Evolutionary conservation across 2,329 filamentous ascomycete species (phyloP).

Genomic region (Cytospora paraplurivora): DNA sequence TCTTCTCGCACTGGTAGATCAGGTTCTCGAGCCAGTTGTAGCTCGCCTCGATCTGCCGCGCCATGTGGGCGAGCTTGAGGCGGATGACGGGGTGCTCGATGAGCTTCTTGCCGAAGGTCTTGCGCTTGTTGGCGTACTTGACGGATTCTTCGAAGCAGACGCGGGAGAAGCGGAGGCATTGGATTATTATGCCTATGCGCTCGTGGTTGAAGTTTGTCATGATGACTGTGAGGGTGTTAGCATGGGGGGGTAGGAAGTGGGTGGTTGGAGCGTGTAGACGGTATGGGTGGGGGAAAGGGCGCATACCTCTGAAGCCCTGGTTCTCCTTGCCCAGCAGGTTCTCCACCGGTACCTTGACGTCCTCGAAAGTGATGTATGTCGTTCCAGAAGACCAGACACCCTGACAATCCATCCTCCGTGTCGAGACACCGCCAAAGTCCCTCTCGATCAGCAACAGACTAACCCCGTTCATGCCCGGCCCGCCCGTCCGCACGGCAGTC

Average conservation of each 20-base stretch:
- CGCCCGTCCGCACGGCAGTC: slow-evolving; percentile 88
- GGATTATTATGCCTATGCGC: slow-evolving; percentile 97
- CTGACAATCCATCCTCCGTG: slow-evolving; percentile 96
- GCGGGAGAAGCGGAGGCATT: slow-evolving; percentile 90
- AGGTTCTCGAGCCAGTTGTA: slow-evolving; percentile 97
- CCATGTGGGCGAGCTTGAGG: slow-evolving; percentile 97
- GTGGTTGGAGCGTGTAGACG: not conserved
- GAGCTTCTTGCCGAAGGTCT: slow-evolving; percentile 94
- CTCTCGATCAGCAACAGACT: slow-evolving; percentile 92
- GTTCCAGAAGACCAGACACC: slow-evolving; percentile 95
- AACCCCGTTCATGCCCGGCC: slow-evolving; percentile 88
- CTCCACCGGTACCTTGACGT: slow-evolving; percentile 99
- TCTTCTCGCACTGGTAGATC: slow-evolving; percentile 88
- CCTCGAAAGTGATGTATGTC: slow-evolving; percentile 97
- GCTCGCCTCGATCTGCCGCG: slow-evolving; percentile 94
- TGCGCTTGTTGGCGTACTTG: slow-evolving; percentile 96
- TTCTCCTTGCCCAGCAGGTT: slow-evolving; percentile 98
- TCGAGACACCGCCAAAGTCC: slow-evolving; percentile 79
- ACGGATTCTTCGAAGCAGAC: slow-evolving; percentile 97
- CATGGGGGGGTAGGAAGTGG: not conserved
- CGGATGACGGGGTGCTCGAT: slow-evolving; percentile 97
- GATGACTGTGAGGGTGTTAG: slow-evolving; percentile 62
- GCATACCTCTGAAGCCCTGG: slow-evolving; percentile 83
- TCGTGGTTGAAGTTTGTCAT: slow-evolving; percentile 99
- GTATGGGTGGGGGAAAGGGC: not conserved